Percentiles rank a stretch among this genome's conserved stretches.
Conservation (phyloP, 352 stramenopile genomes). For the Phytophthora niederhauseri region DNA sequence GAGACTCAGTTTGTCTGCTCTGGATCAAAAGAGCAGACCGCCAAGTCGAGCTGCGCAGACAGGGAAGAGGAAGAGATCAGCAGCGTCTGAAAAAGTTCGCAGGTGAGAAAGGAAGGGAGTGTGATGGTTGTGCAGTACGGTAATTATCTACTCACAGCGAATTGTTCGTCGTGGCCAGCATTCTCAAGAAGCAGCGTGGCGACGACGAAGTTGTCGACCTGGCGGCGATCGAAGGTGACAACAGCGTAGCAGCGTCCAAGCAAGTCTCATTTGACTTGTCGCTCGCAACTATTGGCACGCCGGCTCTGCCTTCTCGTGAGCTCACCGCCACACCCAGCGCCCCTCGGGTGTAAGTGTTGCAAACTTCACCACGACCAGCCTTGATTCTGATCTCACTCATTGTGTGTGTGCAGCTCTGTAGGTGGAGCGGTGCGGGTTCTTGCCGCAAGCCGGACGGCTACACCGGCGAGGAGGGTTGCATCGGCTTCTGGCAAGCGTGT, state of each 20-base stretch:
- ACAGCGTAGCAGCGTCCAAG: constrained; percentile 39
- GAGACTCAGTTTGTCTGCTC: constrained; percentile 36
- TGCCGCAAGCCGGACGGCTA: constrained; percentile 34
- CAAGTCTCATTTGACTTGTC: constrained; percentile 74
- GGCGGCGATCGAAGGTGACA: neutral
- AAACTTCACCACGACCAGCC: neutral
- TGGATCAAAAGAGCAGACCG: constrained; percentile 23
- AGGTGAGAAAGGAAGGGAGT: constrained; percentile 32
- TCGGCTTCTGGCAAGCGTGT: constrained; percentile 38
- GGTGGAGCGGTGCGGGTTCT: constrained; percentile 50
- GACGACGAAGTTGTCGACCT: constrained; percentile 16
- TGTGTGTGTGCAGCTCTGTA: constrained; percentile 25
- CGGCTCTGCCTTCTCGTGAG: constrained; percentile 33
- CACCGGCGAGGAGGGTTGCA: constrained; percentile 31
- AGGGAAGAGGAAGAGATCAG: constrained; percentile 34
- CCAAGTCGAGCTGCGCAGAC: constrained; percentile 7
- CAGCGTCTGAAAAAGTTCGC: constrained; percentile 47
- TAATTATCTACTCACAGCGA: neutral
- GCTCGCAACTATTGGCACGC: constrained; percentile 15
- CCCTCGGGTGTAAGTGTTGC: constrained; percentile 46
- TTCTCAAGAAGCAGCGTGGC: constrained; percentile 70
- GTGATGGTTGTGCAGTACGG: neutral
- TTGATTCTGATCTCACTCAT: constrained; percentile 11
- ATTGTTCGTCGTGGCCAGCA: constrained; percentile 39
- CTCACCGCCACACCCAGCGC: constrained; percentile 30